A percentile compares a stretch with the other conserved stretches of the same genome.
Conservation (phyloP, 2,329 filamentous ascomycete genomes). For the Epichloe bromicola region DNA sequence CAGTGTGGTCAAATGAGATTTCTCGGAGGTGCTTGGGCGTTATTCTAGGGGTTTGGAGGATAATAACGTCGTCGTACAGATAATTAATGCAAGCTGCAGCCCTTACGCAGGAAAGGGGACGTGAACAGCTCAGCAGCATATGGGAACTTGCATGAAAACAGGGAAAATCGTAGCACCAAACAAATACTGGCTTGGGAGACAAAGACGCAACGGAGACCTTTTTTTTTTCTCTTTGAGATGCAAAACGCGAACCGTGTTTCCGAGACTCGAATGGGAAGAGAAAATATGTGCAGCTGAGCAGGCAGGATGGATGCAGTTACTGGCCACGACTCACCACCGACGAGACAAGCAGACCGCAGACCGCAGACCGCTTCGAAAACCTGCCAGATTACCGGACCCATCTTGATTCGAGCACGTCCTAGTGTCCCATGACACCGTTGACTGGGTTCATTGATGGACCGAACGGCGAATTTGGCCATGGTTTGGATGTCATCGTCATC, state of each 20-base stretch:
- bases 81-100: constrained; percentile 5
- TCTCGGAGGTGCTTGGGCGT: constrained; percentile 9
- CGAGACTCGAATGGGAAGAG: not conserved
- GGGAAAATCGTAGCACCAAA: not conserved
- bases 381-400: not conserved
- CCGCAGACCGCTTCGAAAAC: constrained; percentile 6
- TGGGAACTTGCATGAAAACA: not conserved
- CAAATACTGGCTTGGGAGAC: constrained; percentile 4
- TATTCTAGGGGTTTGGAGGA: not conserved
- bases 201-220: constrained; percentile 8
- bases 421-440: constrained; percentile 1
- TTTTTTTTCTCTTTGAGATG: constrained; percentile 3
- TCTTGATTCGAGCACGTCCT: not conserved
- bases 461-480: constrained; percentile 4
- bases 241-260: not conserved
- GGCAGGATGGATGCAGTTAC: constrained; percentile 16
- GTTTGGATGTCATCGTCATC: not conserved
- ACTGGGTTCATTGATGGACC: not conserved
- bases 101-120: not conserved
- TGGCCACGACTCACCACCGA: constrained; percentile 5
- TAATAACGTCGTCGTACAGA: constrained; percentile 5
- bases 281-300: constrained; percentile 13
- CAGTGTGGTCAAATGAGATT: constrained; percentile 7
- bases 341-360: constrained; percentile 8
- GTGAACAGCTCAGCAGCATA: constrained; percentile 1